Conservation (phyloP, 176 grass and related monocot species). For the Aechmea fasciata region DNA sequence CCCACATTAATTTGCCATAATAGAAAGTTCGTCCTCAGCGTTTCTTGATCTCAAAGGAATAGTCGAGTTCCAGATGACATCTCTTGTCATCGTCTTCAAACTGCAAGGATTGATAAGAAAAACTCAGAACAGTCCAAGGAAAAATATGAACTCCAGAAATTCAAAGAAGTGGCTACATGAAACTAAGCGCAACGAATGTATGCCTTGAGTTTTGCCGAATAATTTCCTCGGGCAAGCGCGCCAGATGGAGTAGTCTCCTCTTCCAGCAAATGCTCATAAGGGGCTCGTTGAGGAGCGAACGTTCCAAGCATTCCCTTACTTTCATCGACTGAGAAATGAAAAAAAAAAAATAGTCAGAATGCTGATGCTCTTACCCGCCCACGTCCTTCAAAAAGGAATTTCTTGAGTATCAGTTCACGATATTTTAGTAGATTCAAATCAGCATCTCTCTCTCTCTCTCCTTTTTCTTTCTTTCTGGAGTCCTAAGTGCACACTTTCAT, state of each 20-base stretch:
- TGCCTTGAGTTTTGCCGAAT: slow-evolving; percentile 40
- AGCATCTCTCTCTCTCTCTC: no score
- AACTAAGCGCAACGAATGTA: neutral
- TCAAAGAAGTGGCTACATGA: neutral
- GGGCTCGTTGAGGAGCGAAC: slow-evolving; percentile 29
- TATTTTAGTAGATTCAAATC: no score
- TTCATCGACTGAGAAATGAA: slow-evolving; percentile 35
- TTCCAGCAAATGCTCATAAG: slow-evolving; percentile 35
- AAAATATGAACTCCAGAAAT: neutral
- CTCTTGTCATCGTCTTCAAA: slow-evolving; percentile 49
- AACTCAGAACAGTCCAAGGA: neutral
- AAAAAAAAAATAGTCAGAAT: neutral
- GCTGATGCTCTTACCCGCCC: no score
- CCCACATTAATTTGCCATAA: neutral
- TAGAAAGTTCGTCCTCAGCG: slow-evolving; percentile 11
- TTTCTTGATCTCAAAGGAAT: slow-evolving; percentile 43
- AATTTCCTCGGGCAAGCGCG: slow-evolving; percentile 29
- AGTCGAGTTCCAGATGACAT: slow-evolving; percentile 32
- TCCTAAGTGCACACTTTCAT: no score
- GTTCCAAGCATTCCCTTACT: slow-evolving; percentile 38
- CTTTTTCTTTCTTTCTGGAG: no score
- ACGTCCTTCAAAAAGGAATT: no score
- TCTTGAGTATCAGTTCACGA: no score
- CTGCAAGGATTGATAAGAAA: slow-evolving; percentile 12
- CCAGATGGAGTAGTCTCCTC: slow-evolving; percentile 44